Evolutionary conservation across 768 basidiomycete species (phyloP), one percentile per base, ranked within the genome.

Genomic region (Gloeopeniophorella convolvens): DNA sequence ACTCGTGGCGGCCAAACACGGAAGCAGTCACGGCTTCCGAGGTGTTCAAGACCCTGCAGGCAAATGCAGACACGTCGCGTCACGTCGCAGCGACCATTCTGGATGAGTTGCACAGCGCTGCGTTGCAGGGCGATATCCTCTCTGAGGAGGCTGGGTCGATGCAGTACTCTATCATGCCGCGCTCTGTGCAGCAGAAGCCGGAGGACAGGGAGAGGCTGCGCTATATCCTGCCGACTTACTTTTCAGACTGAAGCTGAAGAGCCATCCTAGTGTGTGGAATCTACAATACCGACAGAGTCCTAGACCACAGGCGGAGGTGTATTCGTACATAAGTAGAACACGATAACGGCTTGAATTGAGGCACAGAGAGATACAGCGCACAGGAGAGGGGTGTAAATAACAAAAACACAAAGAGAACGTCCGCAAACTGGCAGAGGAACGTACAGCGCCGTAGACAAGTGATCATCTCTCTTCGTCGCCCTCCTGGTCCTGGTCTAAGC

Each of bases 11-110:
- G 26, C 81, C 81, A 4, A 76, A 84, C 28, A 77, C 82, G 23
- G 85, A 79, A 10, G 75, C 84, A 4, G 95, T 98, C 47, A 97
- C 95, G 1, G 83, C 90, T 3, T 83, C 87, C 3, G 89, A 96
- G 59, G 91, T 98, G 24, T 76, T 93, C 74, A 85, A 89, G 66
- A 93, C 89, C 1, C 80, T 98, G 32, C 75, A 82, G 42, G 75
- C 77, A 20, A 99, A 99, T 64, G 91, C 93, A 2, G 77, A 83
- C n/a, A 85, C 85, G 10, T 85, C 90, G 13, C 83, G 90, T 43
- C 76, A 79, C 47, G 86, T 90, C 43, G 82, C 82, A 0, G 82
- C 76, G 2, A 70, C 73, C 6, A 75, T 90, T 51, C 75, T 91
- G 26, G 80, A 82, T 24, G 84, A 85, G 10, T 70, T 91, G 5